Conservation (phyloP, 2,329 filamentous ascomycete species). For the Penicillium rolfsii region DNA sequence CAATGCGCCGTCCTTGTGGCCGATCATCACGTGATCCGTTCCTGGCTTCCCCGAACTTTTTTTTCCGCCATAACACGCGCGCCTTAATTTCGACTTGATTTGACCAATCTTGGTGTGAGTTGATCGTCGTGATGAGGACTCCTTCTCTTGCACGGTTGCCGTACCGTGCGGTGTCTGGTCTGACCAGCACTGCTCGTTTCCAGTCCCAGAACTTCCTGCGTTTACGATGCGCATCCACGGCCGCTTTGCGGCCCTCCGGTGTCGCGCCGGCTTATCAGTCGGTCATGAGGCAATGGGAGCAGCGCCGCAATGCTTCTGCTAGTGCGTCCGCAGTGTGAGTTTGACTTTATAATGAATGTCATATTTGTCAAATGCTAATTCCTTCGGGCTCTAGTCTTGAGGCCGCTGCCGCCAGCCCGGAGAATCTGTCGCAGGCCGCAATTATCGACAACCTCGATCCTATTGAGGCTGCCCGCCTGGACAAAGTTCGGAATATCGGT, state of each 20-base stretch:
- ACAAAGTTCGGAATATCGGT: conserved; percentile 90
- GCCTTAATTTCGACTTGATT: conserved; percentile 30
- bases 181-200: conserved; percentile 41
- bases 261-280: conserved; percentile 41
- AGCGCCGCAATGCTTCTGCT: conserved; percentile 49
- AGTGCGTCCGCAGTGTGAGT: conserved; percentile 51
- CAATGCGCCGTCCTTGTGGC: conserved; percentile 28
- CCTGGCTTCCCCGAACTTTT: conserved; percentile 46
- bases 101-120: conserved; percentile 33
- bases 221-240: conserved; percentile 45
- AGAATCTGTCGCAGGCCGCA: conserved; percentile 61
- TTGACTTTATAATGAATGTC: neutral
- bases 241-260: conserved; percentile 40
- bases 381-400: conserved; percentile 51
- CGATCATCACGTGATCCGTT: conserved; percentile 39
- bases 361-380: conserved; percentile 8
- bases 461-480: conserved; percentile 75
- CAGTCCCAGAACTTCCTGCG: conserved; percentile 42
- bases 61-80: conserved; percentile 36
- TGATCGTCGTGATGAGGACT: conserved; percentile 44
- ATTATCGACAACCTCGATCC: conserved; percentile 81
- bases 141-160: conserved; percentile 47
- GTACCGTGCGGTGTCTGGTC: conserved; percentile 42
- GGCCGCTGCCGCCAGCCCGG: conserved; percentile 61
- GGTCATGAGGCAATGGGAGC: conserved; percentile 46